Evolutionary conservation across 163 green algal genomes (phyloP).

Genomic region (Volvox carteri): DNA sequence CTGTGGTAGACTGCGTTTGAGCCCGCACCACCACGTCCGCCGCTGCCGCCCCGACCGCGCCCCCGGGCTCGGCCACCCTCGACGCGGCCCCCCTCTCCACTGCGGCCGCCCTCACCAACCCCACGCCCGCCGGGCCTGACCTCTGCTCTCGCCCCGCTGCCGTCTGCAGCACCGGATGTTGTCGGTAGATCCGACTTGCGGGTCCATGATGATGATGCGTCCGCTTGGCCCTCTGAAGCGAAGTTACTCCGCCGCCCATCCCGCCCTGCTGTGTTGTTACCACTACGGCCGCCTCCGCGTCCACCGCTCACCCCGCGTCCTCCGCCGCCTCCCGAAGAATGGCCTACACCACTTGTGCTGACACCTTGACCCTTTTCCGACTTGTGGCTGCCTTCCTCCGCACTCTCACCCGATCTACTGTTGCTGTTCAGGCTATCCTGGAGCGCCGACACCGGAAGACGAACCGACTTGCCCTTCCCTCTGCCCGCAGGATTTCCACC

Average conservation of each 20-base stretch:
- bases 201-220: conserved; percentile 38
- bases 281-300: neutral
- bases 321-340: neutral
- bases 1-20: neutral
- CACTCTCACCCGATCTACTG: neutral
- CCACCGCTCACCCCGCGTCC: neutral
- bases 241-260: conserved; percentile 38
- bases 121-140: conserved; percentile 4
- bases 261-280: neutral
- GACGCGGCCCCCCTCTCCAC: conserved; percentile 5
- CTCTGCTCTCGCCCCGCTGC: conserved; percentile 13
- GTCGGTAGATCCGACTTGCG: conserved; percentile 33
- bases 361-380: conserved; percentile 43
- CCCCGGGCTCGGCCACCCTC: conserved; percentile 16
- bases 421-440: conserved; percentile 50
- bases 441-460: conserved; percentile 60
- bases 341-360: conserved; percentile 36
- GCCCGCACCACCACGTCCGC: neutral
- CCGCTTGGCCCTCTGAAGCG: conserved; percentile 27
- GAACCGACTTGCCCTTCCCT: conserved; percentile 57
- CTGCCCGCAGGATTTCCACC: neutral
- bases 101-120: neutral
- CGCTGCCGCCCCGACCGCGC: conserved; percentile 12
- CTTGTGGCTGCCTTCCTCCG: conserved; percentile 36
- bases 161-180: conserved; percentile 3